Conservation (phyloP, 176 grass and related monocot genomes). For the Hsuehochloa calcarea region DNA sequence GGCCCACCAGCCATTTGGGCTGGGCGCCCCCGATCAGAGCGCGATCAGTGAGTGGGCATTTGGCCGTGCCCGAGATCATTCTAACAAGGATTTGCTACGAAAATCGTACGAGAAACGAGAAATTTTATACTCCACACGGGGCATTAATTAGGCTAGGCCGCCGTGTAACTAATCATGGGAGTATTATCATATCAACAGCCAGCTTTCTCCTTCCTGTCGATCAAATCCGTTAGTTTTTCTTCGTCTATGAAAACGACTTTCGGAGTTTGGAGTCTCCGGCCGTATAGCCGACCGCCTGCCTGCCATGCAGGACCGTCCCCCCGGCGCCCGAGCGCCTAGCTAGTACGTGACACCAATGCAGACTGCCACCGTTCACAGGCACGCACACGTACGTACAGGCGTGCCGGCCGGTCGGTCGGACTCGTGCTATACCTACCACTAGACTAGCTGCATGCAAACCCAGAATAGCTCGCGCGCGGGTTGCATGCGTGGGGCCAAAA, state of each 20-base stretch:
- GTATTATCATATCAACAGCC: neutral
- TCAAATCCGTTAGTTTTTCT: neutral
- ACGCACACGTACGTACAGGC: neutral
- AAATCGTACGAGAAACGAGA: too few relatives aligned
- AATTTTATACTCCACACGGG: neutral
- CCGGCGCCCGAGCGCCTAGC: neutral
- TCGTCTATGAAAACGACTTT: conserved; percentile 12
- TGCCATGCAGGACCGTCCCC: neutral
- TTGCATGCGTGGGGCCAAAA: neutral
- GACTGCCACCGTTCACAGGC: neutral
- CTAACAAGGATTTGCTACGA: too few relatives aligned
- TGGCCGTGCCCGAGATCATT: too few relatives aligned
- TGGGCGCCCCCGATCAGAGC: too few relatives aligned
- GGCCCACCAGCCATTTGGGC: too few relatives aligned
- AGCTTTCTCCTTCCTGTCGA: neutral
- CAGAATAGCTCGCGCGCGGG: neutral
- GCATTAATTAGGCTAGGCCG: neutral
- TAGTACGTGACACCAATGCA: neutral
- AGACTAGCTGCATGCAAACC: neutral
- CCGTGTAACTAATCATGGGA: neutral
- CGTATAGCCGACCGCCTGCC: neutral
- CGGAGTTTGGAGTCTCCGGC: neutral
- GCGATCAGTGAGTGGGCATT: too few relatives aligned
- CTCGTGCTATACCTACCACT: neutral
- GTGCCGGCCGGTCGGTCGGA: neutral